Evolutionary conservation across 1,139 yeast genomes (phyloP), one percentile per base, ranked within the genome.

Genomic region (Sugiyamaella novakii): DNA sequence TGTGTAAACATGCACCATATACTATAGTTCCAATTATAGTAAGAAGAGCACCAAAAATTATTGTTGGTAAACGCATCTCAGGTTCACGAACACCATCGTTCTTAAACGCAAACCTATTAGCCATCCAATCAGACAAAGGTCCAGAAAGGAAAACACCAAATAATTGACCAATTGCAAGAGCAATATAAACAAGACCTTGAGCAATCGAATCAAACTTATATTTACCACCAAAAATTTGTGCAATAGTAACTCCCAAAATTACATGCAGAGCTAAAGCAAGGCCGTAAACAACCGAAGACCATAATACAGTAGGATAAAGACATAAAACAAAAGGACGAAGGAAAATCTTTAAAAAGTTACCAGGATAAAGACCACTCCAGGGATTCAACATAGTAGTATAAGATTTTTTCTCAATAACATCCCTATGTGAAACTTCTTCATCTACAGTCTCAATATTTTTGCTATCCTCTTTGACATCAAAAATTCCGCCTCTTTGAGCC

Each of bases 61-160:
- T 38, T 12, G 43, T 25, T 6, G 43, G 43, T 3, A 38, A 25
- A 8, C 43, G 7, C 43, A 38, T 38, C 17, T 38, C 43, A 24
- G 43, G 43, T 24, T 38, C 43, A 24, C 43, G 43, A 22, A 38
- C 36, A 12, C 43, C 43, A 24, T 27, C 43, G 5, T 38, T 38
- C 10, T 12, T 30, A 15, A 25, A 14, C 3, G 43, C 22, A 27
- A 38, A 38, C 10, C 18, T 21, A 25, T 38, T 38, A 12, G 43
- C 43, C 19, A 38, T 49, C 75, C 72, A 56, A 47, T 73, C 76
- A 11, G 72, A 68, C 17, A 70, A 50, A 14, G 60, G 51, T 47
- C 77, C 78, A 19, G 71, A 69, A 39, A 66, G 47, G 50, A 66
- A 61, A 38, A 71, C 65, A 27, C 77, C 76, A 21, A 72, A 54